Base-by-base conservation (phyloP, 331 rosid genomes). In the Pyracantha coccinea region DNA sequence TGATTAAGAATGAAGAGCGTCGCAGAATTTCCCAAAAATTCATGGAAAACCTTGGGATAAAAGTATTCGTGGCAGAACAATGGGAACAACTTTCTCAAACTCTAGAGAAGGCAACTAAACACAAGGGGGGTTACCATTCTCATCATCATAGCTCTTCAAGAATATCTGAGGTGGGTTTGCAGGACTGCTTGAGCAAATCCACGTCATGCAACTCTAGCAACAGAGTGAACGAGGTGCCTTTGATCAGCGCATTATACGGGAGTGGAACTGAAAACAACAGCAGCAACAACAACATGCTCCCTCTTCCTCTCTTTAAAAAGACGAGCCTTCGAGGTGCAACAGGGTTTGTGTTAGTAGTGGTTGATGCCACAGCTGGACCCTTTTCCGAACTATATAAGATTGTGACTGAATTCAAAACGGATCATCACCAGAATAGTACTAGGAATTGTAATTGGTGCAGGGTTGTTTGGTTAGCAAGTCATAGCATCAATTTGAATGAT, bases 401-500 rank as follows among this genome's bases (percentile, higher is more conserved):
- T 32, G 86, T 93, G 19, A 59, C 77, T 8, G 82, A 79, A 17
- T 93, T 91, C 78, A 90, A 64, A 80, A 83, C 55, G 72, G 76
- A 74, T 47, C 79, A 83, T 45, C 35, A 55, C 27, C 65, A 25
- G 65, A 59, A 59, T 15, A 59, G 9, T 55, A 55, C 14, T 24
- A 59, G 16, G 27, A 3, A 82, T 72, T 66, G 86, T 78, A 59
- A 59, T 63, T 60, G 25, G 33, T 87, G 89, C 73, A 87, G 59
- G 83, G 90, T 94, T 55, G 93, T 91, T 69, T 94, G 96, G 98
- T 83, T 94, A 10, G 88, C 88, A 32, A 91, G 83, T 59, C 67
- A 64, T 4, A 68, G 68, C 53, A 35, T 78, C 15, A 81, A 69
- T 53, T 50, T 67, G n/a, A 73, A 75, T 59, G 45, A n/a, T 38